These are phyloP conservation scores for Iris pallida DNA, from an alignment of 116 monocot genomes.

Conservation along the genomic window DNA sequence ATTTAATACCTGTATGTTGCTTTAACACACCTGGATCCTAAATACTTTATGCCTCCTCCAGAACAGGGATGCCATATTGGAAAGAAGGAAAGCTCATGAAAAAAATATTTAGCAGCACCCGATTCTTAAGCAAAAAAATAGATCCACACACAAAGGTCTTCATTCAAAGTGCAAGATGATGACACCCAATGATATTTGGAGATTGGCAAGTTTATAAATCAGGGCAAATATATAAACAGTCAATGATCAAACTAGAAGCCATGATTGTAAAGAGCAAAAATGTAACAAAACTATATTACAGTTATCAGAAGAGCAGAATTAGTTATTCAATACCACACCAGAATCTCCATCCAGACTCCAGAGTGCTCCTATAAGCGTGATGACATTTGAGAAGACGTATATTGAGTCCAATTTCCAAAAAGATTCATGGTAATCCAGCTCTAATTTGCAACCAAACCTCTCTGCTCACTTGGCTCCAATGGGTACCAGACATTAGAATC, in stretches of 20 bases:
- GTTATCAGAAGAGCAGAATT: not conserved
- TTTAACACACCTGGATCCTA: slow-evolving; percentile 42
- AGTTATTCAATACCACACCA: slow-evolving; percentile 5
- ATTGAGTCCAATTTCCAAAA: slow-evolving; percentile 3
- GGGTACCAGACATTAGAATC: not conserved
- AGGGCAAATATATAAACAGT: not conserved
- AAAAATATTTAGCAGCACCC: slow-evolving; percentile 6
- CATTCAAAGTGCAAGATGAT: slow-evolving; percentile 1
- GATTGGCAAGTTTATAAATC: slow-evolving; percentile 2
- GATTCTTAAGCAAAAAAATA: not conserved
- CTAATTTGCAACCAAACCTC: not conserved
- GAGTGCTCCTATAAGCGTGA: not conserved
- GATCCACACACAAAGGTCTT: not conserved
- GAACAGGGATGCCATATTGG: slow-evolving; percentile 16
- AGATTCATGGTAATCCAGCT: slow-evolving; percentile 12
- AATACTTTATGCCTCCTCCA: slow-evolving; percentile 37
- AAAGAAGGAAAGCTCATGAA: not conserved
- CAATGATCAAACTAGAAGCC: not conserved
- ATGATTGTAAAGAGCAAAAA: not conserved
- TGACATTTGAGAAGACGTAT: slow-evolving; percentile 1
- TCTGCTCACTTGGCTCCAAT: not conserved
- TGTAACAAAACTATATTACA: not conserved
- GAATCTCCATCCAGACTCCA: slow-evolving; percentile 4
- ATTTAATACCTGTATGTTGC: slow-evolving; percentile 52
- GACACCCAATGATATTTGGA: not conserved